Conservation (phyloP, 139 green algal species). For the Limnomonas spitsbergensis region DNA sequence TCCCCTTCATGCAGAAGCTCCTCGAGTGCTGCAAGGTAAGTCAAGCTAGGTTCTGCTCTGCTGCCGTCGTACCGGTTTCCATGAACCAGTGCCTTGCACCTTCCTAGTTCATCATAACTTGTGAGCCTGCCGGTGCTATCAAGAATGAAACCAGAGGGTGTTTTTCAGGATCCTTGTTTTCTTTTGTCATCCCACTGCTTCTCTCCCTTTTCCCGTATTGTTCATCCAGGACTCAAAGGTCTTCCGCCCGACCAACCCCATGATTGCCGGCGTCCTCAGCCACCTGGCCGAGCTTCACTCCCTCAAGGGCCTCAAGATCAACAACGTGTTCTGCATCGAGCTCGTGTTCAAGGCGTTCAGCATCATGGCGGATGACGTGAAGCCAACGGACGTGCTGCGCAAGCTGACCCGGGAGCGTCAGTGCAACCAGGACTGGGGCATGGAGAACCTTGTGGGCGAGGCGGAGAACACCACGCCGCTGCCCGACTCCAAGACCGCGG, state of each 20-base stretch:
- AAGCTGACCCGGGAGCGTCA: slow-evolving; percentile 39
- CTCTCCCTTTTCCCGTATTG: too few relatives aligned
- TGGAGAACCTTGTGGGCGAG: slow-evolving; percentile 23
- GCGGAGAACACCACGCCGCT: slow-evolving; percentile 7
- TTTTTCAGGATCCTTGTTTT: too few relatives aligned
- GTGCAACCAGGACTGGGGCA: slow-evolving; percentile 40
- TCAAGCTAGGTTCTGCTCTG: too few relatives aligned
- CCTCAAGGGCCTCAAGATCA: slow-evolving; percentile 89
- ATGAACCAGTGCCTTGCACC: too few relatives aligned
- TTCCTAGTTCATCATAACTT: too few relatives aligned
- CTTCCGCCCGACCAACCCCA: slow-evolving; percentile 92
- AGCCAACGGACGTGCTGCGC: slow-evolving; percentile 41
- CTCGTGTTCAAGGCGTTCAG: slow-evolving; percentile 76
- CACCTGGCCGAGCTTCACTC: slow-evolving; percentile 92
- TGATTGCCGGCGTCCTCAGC: slow-evolving; percentile 55
- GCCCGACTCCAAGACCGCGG: background rate
- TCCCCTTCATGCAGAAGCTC: slow-evolving; percentile 94
- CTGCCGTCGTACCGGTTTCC: too few relatives aligned
- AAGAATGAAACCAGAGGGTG: too few relatives aligned
- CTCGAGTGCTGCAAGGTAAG: slow-evolving; percentile 75
- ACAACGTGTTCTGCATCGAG: slow-evolving; percentile 96
- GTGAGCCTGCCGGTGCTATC: too few relatives aligned
- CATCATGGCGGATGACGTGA: slow-evolving; percentile 54
- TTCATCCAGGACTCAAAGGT: slow-evolving; percentile 59
- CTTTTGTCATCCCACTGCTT: too few relatives aligned